Conservation (phyloP, 345 rosid species). For the Citrus maxima region DNA sequence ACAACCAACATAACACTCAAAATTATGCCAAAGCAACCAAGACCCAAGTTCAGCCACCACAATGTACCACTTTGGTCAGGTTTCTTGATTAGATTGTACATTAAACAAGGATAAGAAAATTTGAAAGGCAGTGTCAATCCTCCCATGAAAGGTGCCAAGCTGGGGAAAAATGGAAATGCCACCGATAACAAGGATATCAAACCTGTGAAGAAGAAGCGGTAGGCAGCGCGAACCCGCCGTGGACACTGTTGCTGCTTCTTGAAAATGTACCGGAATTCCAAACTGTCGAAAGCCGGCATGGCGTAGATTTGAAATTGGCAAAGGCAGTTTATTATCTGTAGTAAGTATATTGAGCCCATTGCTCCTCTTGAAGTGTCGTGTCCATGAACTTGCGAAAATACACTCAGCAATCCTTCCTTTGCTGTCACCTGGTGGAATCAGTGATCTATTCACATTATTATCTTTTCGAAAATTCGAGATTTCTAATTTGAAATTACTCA, state of each 20-base stretch:
- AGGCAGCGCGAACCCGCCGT: slow-evolving; percentile 17
- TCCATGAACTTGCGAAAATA: slow-evolving; percentile 23
- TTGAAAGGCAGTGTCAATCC: background rate
- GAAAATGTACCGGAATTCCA: slow-evolving; percentile 28
- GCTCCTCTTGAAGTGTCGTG: slow-evolving; percentile 22
- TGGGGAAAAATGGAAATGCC: slow-evolving; percentile 16
- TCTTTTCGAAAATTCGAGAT: no score
- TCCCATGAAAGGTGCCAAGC: background rate
- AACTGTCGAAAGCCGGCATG: slow-evolving; percentile 54
- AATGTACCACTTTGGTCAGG: no score
- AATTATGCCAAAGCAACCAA: no score
- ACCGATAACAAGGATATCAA: slow-evolving; percentile 35
- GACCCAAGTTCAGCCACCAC: no score
- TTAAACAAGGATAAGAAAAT: no score
- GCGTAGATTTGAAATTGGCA: slow-evolving; percentile 50
- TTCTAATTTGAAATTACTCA: no score
- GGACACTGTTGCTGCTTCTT: slow-evolving; percentile 25
- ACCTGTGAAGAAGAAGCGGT: slow-evolving; percentile 31
- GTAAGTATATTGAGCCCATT: slow-evolving; percentile 20
- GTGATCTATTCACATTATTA: no score
- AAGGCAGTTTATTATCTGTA: slow-evolving; percentile 30
- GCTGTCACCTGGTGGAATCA: no score
- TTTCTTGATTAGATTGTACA: no score
- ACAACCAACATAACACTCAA: no score
- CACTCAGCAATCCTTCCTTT: slow-evolving; percentile 16